Conservation (phyloP, 2,329 filamentous ascomycete genomes). For the Aspergillus texensis region DNA sequence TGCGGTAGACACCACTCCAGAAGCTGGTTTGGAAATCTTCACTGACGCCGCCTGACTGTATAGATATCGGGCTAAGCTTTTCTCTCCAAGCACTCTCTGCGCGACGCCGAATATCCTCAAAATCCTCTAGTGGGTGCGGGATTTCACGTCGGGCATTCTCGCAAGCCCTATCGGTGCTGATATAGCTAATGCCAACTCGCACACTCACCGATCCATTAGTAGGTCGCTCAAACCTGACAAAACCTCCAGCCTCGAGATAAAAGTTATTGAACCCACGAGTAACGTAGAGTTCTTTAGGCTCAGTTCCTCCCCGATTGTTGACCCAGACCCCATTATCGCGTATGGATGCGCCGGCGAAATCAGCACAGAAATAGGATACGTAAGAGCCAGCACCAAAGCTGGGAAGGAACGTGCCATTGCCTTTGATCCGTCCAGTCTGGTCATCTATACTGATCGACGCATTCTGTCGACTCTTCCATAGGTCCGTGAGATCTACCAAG, state of each 20-base stretch:
- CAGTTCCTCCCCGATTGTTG: constrained; percentile 60
- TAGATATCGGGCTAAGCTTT: constrained; percentile 49
- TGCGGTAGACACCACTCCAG: constrained; percentile 69
- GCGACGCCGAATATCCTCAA: constrained; percentile 41
- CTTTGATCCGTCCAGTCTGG: constrained; percentile 62
- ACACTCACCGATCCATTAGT: constrained; percentile 57
- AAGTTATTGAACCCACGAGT: constrained; percentile 61
- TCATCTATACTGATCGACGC: constrained; percentile 59
- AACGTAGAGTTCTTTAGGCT: constrained; percentile 57
- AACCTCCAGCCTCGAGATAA: constrained; percentile 63
- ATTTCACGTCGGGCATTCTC: constrained; percentile 68
- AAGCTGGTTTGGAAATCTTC: constrained; percentile 57
- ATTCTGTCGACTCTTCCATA: constrained; percentile 63
- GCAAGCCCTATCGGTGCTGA: constrained; percentile 67
- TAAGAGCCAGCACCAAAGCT: constrained; percentile 68
- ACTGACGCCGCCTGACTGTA: constrained; percentile 6
- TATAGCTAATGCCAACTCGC: constrained; percentile 69
- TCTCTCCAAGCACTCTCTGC: constrained; percentile 25
- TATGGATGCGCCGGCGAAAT: constrained; percentile 61
- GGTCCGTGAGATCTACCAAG: constrained; percentile 65
- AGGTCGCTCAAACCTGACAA: constrained; percentile 61
- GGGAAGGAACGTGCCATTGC: constrained; percentile 63
- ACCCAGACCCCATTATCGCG: constrained; percentile 65
- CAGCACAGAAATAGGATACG: constrained; percentile 65
- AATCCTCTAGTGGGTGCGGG: constrained; percentile 46